These are phyloP conservation scores for Talaromyces sp. DNA, from an alignment of 2,329 filamentous ascomycete species.

Conservation along the genomic window DNA sequence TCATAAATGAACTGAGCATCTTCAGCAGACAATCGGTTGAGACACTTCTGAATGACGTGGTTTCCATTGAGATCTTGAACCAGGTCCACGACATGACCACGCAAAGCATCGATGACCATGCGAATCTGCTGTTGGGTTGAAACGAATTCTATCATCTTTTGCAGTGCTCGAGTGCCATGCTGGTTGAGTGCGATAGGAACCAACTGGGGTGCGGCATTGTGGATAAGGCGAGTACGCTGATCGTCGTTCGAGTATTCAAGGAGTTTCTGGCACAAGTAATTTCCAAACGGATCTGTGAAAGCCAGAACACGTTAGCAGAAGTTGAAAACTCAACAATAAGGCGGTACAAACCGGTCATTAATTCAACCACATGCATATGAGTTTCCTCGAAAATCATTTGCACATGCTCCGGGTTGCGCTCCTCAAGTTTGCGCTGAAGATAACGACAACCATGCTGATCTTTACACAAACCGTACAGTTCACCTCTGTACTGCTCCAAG, in stretches of 20 bases:
- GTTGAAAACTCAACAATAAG: background rate
- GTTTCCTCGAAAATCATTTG: conserved; percentile 95
- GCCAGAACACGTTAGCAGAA: conserved; percentile 24
- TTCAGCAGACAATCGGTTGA: conserved; percentile 81
- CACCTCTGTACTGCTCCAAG: conserved; percentile 73
- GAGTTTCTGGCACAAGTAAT: conserved; percentile 98
- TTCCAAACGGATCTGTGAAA: conserved; percentile 79
- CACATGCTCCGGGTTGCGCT: conserved; percentile 74
- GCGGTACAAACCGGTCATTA: conserved; percentile 70
- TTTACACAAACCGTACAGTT: conserved; percentile 89
- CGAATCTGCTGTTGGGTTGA: conserved; percentile 78
- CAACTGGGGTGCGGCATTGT: conserved; percentile 82
- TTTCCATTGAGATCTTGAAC: conserved; percentile 98
- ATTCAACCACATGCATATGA: conserved; percentile 86
- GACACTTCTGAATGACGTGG: conserved; percentile 97
- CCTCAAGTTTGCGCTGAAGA: conserved; percentile 94
- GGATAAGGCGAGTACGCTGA: conserved; percentile 86
- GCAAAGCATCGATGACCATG: conserved; percentile 80
- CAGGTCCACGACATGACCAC: conserved; percentile 80
- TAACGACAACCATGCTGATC: conserved; percentile 98
- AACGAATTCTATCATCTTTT: conserved; percentile 99
- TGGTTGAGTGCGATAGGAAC: conserved; percentile 94
- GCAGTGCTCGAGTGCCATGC: conserved; percentile 90
- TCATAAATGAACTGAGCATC: conserved; percentile 97
- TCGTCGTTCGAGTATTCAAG: conserved; percentile 93